A percentile compares a stretch with the other conserved stretches of the same genome.
Evolutionary conservation across 164 flowering plant genomes (phyloP).

Genomic region (Vitis riparia): DNA sequence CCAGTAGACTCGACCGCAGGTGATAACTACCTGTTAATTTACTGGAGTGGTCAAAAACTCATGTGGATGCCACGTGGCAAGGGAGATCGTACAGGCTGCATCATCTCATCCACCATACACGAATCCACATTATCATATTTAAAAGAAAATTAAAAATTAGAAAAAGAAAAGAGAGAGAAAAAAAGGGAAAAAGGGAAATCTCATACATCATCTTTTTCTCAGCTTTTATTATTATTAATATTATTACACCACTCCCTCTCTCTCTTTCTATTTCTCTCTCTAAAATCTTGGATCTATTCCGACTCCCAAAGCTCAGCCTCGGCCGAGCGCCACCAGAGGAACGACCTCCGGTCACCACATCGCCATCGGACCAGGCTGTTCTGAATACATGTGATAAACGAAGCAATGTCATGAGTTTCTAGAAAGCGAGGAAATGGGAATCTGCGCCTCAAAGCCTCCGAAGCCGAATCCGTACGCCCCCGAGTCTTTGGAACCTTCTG

Average conservation of each 20-base stretch:
- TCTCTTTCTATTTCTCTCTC: slow-evolving; percentile 12
- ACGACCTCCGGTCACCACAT: background rate
- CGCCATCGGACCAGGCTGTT: background rate
- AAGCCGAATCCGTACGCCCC: slow-evolving; percentile 38
- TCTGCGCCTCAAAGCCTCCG: slow-evolving; percentile 46
- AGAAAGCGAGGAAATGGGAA: slow-evolving; percentile 34
- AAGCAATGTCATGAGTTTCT: too few species aligned
- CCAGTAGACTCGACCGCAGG: too few species aligned
- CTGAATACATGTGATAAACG: too few species aligned
- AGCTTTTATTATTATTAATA: too few species aligned
- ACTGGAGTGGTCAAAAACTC: slow-evolving; percentile 2
- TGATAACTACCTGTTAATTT: too few species aligned
- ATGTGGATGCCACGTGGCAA: slow-evolving; percentile 24
- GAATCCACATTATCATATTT: background rate
- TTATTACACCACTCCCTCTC: background rate
- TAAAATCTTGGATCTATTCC: background rate
- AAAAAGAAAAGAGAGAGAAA: too few species aligned
- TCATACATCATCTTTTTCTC: background rate
- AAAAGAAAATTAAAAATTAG: too few species aligned
- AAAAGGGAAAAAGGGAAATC: background rate
- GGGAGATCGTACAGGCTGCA: slow-evolving; percentile 10
- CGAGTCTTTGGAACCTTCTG: slow-evolving; percentile 1
- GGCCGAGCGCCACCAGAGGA: too few species aligned
- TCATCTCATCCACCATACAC: background rate
- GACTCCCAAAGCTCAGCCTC: too few species aligned